These are phyloP conservation scores for Maudiozyma turicensis DNA, from an alignment of 805 yeast species.

Conservation along the genomic window DNA sequence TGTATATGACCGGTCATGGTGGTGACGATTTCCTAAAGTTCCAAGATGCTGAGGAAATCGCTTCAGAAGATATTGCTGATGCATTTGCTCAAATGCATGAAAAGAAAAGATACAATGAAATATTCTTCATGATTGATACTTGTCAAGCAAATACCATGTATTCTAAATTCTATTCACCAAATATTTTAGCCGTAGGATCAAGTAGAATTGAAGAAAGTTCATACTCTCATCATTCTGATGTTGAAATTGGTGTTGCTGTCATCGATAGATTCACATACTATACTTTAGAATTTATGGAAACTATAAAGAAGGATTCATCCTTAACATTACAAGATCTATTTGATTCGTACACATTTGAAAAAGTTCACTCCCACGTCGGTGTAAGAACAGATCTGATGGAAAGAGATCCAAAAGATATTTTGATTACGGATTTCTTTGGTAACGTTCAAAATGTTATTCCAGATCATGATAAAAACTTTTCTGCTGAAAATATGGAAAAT, in stretches of 20 bases:
- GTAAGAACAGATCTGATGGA: constrained; percentile 70
- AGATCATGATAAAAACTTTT: constrained; percentile 39
- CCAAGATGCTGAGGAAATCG: constrained; percentile 97
- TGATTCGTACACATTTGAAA: constrained; percentile 72
- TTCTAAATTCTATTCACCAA: constrained; percentile 84
- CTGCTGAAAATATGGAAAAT: background rate
- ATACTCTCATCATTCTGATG: constrained; percentile 91
- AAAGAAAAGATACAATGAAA: constrained; percentile 88
- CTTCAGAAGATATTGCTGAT: constrained; percentile 91
- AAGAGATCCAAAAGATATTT: constrained; percentile 51
- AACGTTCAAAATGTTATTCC: constrained; percentile 71
- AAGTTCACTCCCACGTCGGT: constrained; percentile 91
- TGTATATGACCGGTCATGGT: constrained; percentile 97
- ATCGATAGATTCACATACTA: constrained; percentile 93
- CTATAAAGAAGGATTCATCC: constrained; percentile 63
- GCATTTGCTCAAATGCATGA: constrained; percentile 97
- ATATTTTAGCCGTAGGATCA: constrained; percentile 86
- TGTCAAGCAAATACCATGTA: constrained; percentile 99
- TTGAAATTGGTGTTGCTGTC: constrained; percentile 94
- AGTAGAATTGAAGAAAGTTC: constrained; percentile 81
- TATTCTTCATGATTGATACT: constrained; percentile 95
- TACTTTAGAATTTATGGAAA: constrained; percentile 80
- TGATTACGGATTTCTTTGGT: constrained; percentile 89
- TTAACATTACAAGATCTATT: constrained; percentile 75
- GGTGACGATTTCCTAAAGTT: constrained; percentile 95